Conservation (phyloP, 202 grass and related monocot genomes). For the Schoenoplectus triqueter region DNA sequence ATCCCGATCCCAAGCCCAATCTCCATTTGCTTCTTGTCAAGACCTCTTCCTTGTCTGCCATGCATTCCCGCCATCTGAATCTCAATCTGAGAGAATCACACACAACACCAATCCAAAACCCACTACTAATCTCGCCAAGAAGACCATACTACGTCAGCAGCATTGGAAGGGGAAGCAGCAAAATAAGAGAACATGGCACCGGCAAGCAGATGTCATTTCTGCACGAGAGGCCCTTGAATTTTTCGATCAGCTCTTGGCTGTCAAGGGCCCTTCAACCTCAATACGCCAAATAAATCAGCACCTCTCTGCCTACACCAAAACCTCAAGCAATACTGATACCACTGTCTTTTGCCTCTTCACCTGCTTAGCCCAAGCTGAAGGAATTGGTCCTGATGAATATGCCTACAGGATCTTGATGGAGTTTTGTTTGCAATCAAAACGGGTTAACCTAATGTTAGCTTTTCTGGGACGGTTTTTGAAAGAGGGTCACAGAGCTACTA, state of each 20-base stretch:
- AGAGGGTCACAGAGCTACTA: not conserved
- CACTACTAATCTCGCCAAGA: not conserved
- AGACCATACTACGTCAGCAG: not conserved
- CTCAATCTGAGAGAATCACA: not conserved
- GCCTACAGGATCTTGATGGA: not conserved
- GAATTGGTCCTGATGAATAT: not conserved
- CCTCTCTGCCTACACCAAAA: not conserved
- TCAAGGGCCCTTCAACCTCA: not conserved
- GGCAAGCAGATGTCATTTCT: not conserved
- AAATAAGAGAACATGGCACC: not conserved
- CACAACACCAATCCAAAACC: not conserved
- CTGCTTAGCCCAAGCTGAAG: not conserved
- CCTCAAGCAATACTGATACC: not conserved
- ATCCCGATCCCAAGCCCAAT: not conserved
- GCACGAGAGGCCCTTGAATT: not conserved
- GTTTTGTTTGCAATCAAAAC: not conserved
- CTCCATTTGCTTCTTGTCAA: not conserved
- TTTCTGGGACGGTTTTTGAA: not conserved
- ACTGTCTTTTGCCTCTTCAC: constrained; percentile 2
- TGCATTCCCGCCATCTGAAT: not conserved
- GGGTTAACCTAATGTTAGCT: not conserved
- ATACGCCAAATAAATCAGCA: not conserved
- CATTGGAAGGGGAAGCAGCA: not conserved
- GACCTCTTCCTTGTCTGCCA: not conserved
- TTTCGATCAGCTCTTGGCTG: not conserved